Evolutionary conservation across 108 stramenopile species (phyloP).

Genomic region (Cylindrotheca fusiformis): DNA sequence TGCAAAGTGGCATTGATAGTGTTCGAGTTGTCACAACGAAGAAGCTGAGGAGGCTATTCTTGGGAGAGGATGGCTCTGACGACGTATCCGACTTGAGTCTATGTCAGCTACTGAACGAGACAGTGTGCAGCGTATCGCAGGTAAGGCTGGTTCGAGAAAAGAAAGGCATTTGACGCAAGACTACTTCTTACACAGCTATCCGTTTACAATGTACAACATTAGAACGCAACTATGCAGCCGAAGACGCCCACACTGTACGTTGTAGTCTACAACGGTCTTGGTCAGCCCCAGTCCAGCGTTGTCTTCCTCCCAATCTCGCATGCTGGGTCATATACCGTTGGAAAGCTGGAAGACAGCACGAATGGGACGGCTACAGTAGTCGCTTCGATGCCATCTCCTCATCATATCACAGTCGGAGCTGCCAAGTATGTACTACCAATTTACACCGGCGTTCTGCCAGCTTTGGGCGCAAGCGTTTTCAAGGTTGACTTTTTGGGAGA

Average conservation of each 20-base stretch:
- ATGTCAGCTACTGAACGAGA: constrained; percentile 85
- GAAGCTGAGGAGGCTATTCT: constrained; percentile 31
- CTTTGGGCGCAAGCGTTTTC: constrained; percentile 24
- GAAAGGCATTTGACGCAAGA: too few species aligned
- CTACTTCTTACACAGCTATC: too few species aligned
- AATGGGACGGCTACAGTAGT: background rate
- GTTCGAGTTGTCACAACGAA: constrained; percentile 42
- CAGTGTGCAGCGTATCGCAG: constrained; percentile 67
- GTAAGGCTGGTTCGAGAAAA: constrained; percentile 3
- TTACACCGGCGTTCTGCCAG: constrained; percentile 7
- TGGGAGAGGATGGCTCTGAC: constrained; percentile 7
- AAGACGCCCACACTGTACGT: constrained; percentile 45
- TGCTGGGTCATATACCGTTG: constrained; percentile 8
- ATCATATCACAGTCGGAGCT: background rate
- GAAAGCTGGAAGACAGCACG: background rate
- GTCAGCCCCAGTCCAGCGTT: constrained; percentile 30
- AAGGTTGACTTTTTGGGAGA: background rate
- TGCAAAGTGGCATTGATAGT: constrained; percentile 58
- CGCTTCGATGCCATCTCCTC: background rate
- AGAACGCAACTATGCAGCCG: constrained; percentile 10
- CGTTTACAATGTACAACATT: too few species aligned
- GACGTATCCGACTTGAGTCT: constrained; percentile 44
- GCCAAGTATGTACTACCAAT: constrained; percentile 11
- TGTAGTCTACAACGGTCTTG: constrained; percentile 83
- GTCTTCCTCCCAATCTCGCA: constrained; percentile 65